Conservation (phyloP, 73 alveolate genomes). For the Diophrys appendiculata region DNA sequence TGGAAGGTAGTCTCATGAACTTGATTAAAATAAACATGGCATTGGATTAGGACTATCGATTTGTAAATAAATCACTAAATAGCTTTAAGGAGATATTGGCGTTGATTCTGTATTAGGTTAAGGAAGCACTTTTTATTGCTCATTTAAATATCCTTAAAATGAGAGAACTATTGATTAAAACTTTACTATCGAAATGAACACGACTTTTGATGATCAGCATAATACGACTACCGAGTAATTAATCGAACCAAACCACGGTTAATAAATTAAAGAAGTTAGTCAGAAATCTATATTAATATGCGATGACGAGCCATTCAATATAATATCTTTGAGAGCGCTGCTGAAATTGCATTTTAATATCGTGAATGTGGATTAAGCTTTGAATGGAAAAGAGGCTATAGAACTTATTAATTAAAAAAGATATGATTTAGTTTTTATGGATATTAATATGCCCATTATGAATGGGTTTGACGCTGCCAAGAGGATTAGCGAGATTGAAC, state of each 20-base stretch:
- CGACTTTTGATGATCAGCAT: too few relatives aligned
- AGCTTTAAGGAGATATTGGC: background rate
- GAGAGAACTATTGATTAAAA: too few relatives aligned
- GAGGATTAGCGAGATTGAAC: background rate
- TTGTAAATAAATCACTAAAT: background rate
- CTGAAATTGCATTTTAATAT: background rate
- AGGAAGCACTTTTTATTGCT: background rate
- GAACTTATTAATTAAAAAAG: background rate
- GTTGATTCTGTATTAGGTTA: background rate
- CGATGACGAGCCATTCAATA: background rate
- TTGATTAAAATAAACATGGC: background rate
- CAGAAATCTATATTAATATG: too few relatives aligned
- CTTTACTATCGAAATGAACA: too few relatives aligned
- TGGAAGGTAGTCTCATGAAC: background rate
- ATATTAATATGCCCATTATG: background rate
- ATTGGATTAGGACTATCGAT: background rate
- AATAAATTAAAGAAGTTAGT: too few relatives aligned
- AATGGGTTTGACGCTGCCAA: background rate
- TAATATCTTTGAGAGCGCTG: background rate
- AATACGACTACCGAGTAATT: too few relatives aligned
- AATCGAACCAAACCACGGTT: too few relatives aligned
- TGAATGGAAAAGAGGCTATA: background rate
- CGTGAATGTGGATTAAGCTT: background rate
- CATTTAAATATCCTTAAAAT: too few relatives aligned
- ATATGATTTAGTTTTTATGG: background rate